Base-by-base conservation (phyloP, 2,329 filamentous ascomycete genomes). In the Piedraia hortae region DNA sequence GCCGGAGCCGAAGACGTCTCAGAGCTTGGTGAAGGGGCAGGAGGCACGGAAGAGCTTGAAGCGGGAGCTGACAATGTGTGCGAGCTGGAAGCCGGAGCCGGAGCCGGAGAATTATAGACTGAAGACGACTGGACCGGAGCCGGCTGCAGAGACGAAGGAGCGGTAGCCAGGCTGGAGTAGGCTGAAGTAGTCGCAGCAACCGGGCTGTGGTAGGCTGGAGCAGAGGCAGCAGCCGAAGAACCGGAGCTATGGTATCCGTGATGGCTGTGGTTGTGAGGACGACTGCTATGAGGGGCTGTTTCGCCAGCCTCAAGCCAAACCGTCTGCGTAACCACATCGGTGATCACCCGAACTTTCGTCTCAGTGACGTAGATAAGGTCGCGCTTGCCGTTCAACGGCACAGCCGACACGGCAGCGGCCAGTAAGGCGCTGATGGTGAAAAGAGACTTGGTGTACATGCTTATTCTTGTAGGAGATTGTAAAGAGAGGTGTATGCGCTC, bases 301-400 rank as follows among this genome's bases (percentile, higher is more conserved):
- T 34, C 31, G 19, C 34, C 33, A 8, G 41, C 32, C 35, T 47
- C 35, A 11, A 52, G 43, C 43, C 45, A 55, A 38, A 61, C 29
- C 27, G 53, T 56, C 30, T 45, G 48, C 27, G 50, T 53, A 26
- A 53, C 41, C 23, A 47, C 41, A 21, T 60, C 39, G 18, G 53
- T 60, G 24, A 51, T 50, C 33, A 50, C 47, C 24, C 49, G 51
- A 22, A 49, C 40, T 11, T 50, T 45, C 16, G 44, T 48, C 21
- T 54, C 45, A 13, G 54, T 59, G 29, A 54, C 44, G 43, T 47
- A 56, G 24, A 54, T 50, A 16, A 55, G 37, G 22, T 48, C 48
- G 28, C 46, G 46, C 28, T 48, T 46, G 31, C 11, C 26, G 10
- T 22, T 12, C 31, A 38, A 30, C 10, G 38, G 38, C n/a, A 42